These are phyloP conservation scores for Salix viminalis DNA, from an alignment of 345 rosid genomes.

Conservation along the genomic window DNA sequence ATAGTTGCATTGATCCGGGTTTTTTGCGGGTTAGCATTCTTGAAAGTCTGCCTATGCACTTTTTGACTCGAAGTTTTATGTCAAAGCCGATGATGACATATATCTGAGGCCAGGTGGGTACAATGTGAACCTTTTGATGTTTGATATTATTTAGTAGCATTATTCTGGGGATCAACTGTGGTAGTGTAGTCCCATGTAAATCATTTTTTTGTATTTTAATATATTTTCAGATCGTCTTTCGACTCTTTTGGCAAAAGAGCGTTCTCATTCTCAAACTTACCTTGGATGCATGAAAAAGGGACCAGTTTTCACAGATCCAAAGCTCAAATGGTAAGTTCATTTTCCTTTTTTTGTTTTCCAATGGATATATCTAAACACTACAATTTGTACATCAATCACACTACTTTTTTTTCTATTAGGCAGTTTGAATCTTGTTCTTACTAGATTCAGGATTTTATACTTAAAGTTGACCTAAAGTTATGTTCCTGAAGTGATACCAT, in stretches of 20 bases:
- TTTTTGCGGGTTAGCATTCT: constrained; percentile 66
- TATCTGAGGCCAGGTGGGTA: constrained; percentile 79
- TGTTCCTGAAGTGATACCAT: not conserved
- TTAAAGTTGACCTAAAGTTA: not conserved
- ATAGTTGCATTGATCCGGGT: not conserved
- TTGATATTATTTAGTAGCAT: not conserved
- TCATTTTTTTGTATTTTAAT: constrained; percentile 1
- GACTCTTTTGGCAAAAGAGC: constrained; percentile 70
- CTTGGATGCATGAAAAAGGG: constrained; percentile 95
- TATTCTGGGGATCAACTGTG: not conserved
- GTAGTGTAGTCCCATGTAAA: not conserved
- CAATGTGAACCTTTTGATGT: constrained; percentile 8
- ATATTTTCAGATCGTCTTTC: constrained; percentile 63
- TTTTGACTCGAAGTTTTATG: constrained; percentile 79
- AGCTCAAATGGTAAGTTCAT: constrained; percentile 69
- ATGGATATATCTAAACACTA: not conserved
- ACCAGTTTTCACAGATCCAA: constrained; percentile 79
- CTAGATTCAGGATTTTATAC: not conserved
- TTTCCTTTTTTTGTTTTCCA: not conserved
- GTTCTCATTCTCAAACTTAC: constrained; percentile 77
- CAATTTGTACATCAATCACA: not conserved
- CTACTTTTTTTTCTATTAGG: not conserved
- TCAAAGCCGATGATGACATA: constrained; percentile 94
- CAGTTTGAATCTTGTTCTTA: not conserved
- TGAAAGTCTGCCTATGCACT: constrained; percentile 82